These are phyloP conservation scores for Talaromyces sp. DNA, from an alignment of 2,329 filamentous ascomycete genomes.

Conservation along the genomic window DNA sequence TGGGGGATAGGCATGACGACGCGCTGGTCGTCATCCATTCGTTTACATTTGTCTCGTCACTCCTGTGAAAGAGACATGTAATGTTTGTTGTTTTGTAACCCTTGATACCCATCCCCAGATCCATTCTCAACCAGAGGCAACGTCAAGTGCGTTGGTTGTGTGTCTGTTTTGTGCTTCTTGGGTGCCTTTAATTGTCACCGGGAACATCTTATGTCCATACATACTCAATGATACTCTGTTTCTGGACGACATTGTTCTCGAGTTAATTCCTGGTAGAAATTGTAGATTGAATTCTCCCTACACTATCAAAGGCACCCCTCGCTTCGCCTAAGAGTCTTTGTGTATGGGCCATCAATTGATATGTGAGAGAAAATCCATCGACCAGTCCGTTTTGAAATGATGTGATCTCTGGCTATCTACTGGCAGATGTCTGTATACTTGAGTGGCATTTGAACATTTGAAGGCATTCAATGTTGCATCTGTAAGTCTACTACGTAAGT, in stretches of 20 bases:
- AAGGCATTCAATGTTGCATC: too few species aligned
- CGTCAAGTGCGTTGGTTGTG: neutral
- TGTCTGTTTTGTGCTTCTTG: neutral
- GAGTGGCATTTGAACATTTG: too few species aligned
- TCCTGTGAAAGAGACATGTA: neutral
- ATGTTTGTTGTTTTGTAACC: conserved; percentile 1
- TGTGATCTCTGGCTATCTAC: too few species aligned
- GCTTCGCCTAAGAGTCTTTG: too few species aligned
- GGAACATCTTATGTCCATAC: neutral
- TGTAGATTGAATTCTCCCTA: too few species aligned
- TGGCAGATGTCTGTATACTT: too few species aligned
- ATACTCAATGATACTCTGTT: neutral
- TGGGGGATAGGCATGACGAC: neutral
- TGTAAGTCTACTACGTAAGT: too few species aligned
- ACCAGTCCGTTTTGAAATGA: too few species aligned
- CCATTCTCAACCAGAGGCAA: neutral
- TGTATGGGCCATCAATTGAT: too few species aligned
- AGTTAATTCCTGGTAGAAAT: too few species aligned
- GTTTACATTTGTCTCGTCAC: neutral
- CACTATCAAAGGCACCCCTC: too few species aligned
- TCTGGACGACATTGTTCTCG: neutral
- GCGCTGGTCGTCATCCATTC: conserved; percentile 5
- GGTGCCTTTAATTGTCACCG: neutral
- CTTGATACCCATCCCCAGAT: conserved; percentile 7
- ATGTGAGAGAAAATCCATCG: too few species aligned